These are phyloP conservation scores for Coprinopsis marcescibilis DNA, from an alignment of 768 basidiomycete species.

Conservation along the genomic window DNA sequence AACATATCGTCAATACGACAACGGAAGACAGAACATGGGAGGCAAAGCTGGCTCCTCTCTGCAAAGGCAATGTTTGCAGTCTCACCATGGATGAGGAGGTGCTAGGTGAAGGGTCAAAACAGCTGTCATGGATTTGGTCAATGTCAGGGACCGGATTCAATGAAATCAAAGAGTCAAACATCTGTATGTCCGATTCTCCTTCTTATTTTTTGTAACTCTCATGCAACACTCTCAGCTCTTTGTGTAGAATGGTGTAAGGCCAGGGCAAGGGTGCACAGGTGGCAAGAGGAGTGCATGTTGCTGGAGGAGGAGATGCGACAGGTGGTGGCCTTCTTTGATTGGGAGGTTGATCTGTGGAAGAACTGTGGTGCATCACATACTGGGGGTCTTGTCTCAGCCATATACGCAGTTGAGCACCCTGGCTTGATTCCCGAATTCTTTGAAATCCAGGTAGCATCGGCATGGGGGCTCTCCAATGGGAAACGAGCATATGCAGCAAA, in stretches of 20 bases:
- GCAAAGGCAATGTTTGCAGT: constrained; percentile 12
- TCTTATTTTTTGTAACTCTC: neutral
- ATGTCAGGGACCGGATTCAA: constrained; percentile 7
- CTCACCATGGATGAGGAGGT: constrained; percentile 15
- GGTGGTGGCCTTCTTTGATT: neutral
- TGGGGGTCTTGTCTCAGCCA: too few species aligned
- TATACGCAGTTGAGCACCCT: too few species aligned
- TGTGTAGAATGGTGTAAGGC: constrained; percentile 23
- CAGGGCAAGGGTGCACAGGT: neutral
- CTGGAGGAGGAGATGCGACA: neutral
- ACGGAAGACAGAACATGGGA: too few species aligned
- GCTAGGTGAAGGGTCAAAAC: constrained; percentile 14
- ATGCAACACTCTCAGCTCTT: constrained; percentile 15
- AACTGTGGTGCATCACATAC: neutral
- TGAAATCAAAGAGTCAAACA: constrained; percentile 10
- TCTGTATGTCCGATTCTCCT: constrained; percentile 6
- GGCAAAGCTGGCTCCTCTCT: too few species aligned
- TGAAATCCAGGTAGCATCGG: too few species aligned
- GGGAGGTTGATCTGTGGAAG: neutral
- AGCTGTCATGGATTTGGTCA: constrained; percentile 20
- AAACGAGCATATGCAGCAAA: too few species aligned
- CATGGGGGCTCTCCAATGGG: too few species aligned
- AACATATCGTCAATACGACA: too few species aligned
- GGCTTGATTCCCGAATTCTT: too few species aligned
- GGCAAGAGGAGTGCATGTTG: neutral